A percentile compares a stretch with the other conserved stretches of the same genome.
Evolutionary conservation across 805 yeast species (phyloP).

Genomic region (Allodekkera sacchari): DNA sequence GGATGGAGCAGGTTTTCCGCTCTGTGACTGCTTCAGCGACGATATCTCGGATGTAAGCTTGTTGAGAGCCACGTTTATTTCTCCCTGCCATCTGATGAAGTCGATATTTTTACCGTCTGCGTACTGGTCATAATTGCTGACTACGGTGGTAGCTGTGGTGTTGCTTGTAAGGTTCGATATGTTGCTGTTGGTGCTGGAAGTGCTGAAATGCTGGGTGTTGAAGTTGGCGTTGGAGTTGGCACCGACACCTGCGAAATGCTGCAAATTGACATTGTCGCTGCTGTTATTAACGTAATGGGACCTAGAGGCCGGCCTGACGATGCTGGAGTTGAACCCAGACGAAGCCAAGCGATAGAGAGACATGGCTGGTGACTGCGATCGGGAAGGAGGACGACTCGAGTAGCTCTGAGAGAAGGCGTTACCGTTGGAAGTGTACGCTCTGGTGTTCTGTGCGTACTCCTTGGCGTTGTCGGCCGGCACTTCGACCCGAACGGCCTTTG

Average conservation of each 20-base stretch:
- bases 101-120: constrained; percentile 24
- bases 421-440: too few relatives aligned
- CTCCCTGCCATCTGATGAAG: constrained; percentile 45
- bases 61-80: constrained; percentile 38
- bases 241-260: not conserved
- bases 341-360: constrained; percentile 26
- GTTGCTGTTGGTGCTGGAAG: too few relatives aligned
- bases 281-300: constrained; percentile 5
- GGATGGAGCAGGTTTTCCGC: too few relatives aligned
- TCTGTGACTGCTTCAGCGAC: constrained; percentile 6
- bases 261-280: not conserved
- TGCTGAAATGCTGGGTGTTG: too few relatives aligned
- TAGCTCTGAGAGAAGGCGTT: too few relatives aligned
- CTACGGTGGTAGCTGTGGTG: not conserved
- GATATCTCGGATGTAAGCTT: constrained; percentile 35
- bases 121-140: constrained; percentile 1
- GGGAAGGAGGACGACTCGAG: constrained; percentile 7
- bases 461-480: not conserved
- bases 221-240: not conserved
- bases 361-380: constrained; percentile 26
- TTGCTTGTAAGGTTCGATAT: too few relatives aligned
- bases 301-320: constrained; percentile 23
- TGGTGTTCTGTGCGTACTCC: not conserved
- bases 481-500: constrained; percentile 19
- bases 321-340: constrained; percentile 18